Base-by-base conservation (phyloP, 371 early-diverging fungal species). In the Choanephora cucurbitarum region DNA sequence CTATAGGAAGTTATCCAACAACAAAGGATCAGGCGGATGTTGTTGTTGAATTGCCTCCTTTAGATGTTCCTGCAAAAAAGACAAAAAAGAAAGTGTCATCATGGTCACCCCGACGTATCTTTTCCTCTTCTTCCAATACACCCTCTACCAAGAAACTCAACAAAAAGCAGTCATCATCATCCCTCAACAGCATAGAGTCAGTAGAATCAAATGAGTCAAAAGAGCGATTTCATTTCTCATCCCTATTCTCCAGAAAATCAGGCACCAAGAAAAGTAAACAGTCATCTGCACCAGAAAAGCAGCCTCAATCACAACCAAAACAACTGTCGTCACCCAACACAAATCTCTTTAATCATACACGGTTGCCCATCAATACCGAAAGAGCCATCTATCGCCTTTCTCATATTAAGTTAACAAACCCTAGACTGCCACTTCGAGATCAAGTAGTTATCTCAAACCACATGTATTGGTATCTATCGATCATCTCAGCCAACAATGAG, bases 361-460 rank as follows among this genome's bases (percentile, higher is more conserved):
- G 82, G 17, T 54, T 77, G 31, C 83, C 84, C 1, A 73, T 86
- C 21, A 72, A 86, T 24, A 75, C 84, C 44, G 91, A 89, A 64
- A 77, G 84, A 44, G 75, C 79, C 11, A 77, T 91, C 0, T 90
- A 90, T 70, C 82, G 84, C 28, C 64, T 88, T 15, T 87, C 89
- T 0, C 87, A 89, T 42, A 71, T 77, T 47, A 91, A 91, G 60
- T 70, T 91, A 39, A 81, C 91, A 1, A 83, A 86, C 49, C 77
- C 78, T 15, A 70, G 83, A 21, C 82, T 90, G 5, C 81, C 91
- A 2, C 67, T 91, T 24, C 55, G 69, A 41, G 84, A 91, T 50
- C 91, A 91, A 69, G 92, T 91, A 19, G 63, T 86, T 54, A 80
- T 91, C 32, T 81, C 85, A 15, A 91, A 91, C 49, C 73, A 90